Evolutionary conservation across 2,329 filamentous ascomycete genomes (phyloP).

Genomic region (Arthroderma sp.): DNA sequence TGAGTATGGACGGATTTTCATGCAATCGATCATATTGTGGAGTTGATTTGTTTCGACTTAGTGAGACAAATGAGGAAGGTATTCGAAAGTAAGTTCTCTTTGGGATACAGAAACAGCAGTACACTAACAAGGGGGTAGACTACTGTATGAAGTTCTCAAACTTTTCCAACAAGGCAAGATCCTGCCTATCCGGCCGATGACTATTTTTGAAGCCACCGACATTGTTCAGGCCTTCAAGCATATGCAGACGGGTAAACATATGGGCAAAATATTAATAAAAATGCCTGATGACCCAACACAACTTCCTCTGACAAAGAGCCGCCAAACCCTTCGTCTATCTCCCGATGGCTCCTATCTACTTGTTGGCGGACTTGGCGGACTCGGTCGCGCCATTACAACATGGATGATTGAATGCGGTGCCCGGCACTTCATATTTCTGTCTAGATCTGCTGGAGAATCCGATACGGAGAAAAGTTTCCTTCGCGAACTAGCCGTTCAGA

Average conservation of each 20-base stretch:
- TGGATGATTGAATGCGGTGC: slow-evolving; percentile 17
- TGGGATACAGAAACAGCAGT: neutral
- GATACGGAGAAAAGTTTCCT: slow-evolving; percentile 4
- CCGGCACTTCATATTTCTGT: slow-evolving; percentile 22
- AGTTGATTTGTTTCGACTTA: slow-evolving; percentile 10
- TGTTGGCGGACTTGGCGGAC: slow-evolving; percentile 7
- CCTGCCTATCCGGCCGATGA: neutral
- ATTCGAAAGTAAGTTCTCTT: neutral
- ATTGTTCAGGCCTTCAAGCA: slow-evolving; percentile 14
- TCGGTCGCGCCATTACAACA: slow-evolving; percentile 6
- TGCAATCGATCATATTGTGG: slow-evolving; percentile 8
- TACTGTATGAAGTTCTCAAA: neutral
- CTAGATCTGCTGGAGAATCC: slow-evolving; percentile 16
- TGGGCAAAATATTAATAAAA: slow-evolving; percentile 30
- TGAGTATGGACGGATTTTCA: slow-evolving; percentile 12
- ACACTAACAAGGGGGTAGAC: neutral
- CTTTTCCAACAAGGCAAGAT: neutral
- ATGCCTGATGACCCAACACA: neutral
- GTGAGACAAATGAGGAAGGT: neutral
- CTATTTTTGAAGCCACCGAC: neutral
- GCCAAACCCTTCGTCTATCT: neutral
- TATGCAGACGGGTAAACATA: slow-evolving; percentile 24
- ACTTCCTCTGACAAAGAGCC: neutral
- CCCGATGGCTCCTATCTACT: slow-evolving; percentile 4
- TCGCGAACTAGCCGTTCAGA: neutral